Percentiles rank a stretch among this genome's conserved stretches.
phyloP scores from a whole-genome alignment of 2,329 filamentous ascomycete genomes.

The Akanthomyces muscarius region DNA sequence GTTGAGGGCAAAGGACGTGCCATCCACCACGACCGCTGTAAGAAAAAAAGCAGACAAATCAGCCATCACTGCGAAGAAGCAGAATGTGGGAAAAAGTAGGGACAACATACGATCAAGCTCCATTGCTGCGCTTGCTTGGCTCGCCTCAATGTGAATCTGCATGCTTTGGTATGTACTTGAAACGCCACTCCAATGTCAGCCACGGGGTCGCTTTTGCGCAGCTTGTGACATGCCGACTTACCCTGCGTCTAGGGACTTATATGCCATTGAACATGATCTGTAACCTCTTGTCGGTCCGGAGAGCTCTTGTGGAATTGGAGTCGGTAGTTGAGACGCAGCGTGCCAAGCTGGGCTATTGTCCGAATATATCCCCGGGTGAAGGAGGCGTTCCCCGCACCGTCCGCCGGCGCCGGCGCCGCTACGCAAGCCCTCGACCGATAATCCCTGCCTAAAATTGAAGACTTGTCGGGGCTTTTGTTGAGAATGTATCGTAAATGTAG shows the following conservation, averaged over 20 bases:
- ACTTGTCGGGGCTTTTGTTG: too few species aligned
- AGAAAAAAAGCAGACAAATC: neutral
- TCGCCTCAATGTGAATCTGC: neutral
- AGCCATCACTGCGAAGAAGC: neutral
- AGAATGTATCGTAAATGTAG: too few species aligned
- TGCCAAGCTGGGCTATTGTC: neutral
- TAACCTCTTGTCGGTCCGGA: neutral
- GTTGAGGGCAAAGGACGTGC: slow-evolving; percentile 52
- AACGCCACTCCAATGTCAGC: neutral
- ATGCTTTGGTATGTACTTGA: neutral
- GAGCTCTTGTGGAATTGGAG: neutral
- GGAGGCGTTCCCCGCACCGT: neutral
- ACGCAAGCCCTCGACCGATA: neutral
- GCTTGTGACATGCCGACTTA: neutral
- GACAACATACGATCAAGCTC: neutral
- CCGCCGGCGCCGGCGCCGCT: neutral
- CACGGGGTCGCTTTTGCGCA: neutral
- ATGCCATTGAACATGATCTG: neutral
- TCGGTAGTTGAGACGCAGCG: neutral
- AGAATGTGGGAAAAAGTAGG: too few species aligned
- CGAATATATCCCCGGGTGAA: neutral
- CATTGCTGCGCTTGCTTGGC: too few species aligned
- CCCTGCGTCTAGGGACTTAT: neutral
- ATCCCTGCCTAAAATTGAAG: neutral
- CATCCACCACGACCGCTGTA: slow-evolving; percentile 49